Evolutionary conservation across 2,329 filamentous ascomycete species (phyloP), one percentile per base, ranked within the genome.

Genomic region (Sporothrix euskadiensis): DNA sequence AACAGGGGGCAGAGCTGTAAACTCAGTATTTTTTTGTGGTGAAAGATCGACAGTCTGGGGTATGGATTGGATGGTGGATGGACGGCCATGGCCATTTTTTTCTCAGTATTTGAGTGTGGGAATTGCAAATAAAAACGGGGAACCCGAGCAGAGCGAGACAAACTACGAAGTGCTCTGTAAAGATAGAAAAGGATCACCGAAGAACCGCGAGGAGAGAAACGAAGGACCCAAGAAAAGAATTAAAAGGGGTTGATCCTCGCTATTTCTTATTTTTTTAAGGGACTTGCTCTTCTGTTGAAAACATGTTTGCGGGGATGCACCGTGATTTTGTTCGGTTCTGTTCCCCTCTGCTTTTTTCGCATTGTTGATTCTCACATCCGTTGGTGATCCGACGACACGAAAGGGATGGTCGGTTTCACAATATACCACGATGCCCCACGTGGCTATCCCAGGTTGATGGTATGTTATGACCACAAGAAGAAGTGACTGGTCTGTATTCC

Each of bases 371-470:
- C 8, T 19, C 61, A 16, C 65, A 68, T 52, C 14, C 16, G 26
- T 22, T 68, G 44, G 65, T 68, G 65, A n/a, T 68, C 44, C 19
- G 65, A 47, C 47, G 12, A 47, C 10, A 26, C 39, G 39, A 66
- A n/a, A 44, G 32, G 12, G n/a, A 22, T 4, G 39, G 61, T 19
- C 14, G 14, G 61, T 66, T 66, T 65, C 59, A 65, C 61, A 66
- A 44, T 66, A 66, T 65, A 35, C 61, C 44, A 66, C 61, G 61
- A 44, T 66, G 44, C 44, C 59, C 61, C 44, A 66, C 61, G 61
- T 66, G 61, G 61, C 30, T 44, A 16, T 26, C 32, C 39, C 22
- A 26, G 39, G 22, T 66, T 47, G 12, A 47, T 26, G 57, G 7
- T 12, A 22, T 49, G 14, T 49, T 30, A 30, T 66, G 22, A n/a